Evolutionary conservation across 129 eudicot species (phyloP).

Genomic region (Heracleum sosnowskyi): DNA sequence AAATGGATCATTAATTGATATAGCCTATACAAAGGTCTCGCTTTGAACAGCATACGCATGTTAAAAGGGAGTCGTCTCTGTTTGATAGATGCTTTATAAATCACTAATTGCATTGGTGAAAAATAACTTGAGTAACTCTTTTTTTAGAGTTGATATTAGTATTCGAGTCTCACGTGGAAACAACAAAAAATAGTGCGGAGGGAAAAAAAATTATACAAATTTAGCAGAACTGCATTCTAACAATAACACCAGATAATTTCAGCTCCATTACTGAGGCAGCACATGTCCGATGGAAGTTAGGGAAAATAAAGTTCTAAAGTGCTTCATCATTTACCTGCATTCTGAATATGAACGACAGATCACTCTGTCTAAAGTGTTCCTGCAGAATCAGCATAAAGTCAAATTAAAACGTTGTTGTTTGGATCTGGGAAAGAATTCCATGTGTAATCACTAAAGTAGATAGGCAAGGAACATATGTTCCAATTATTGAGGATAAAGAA

Average conservation of each 20-base stretch:
- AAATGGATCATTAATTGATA: not conserved
- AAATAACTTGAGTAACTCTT: not conserved
- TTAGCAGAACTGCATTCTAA: not conserved
- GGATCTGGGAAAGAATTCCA: not conserved
- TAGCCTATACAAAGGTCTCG: not conserved
- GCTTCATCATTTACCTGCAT: constrained; percentile 61
- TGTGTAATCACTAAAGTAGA: not conserved
- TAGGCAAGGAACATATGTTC: not conserved
- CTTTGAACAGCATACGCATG: not conserved
- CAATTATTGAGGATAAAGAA: not conserved
- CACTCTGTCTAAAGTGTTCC: constrained; percentile 93
- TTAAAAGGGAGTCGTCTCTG: not conserved
- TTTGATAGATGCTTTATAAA: too few relatives aligned
- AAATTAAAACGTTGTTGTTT: not conserved
- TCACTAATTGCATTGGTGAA: not conserved
- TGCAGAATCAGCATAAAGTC: constrained; percentile 35
- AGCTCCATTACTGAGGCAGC: not conserved
- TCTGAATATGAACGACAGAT: constrained; percentile 86
- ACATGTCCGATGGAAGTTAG: not conserved
- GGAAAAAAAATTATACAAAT: too few relatives aligned
- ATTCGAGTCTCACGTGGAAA: not conserved
- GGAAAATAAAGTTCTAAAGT: constrained; percentile 2
- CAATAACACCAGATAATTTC: too few relatives aligned
- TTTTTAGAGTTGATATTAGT: too few relatives aligned
- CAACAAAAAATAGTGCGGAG: not conserved